A percentile compares a stretch with the other conserved stretches of the same genome.
Evolutionary conservation across 768 basidiomycete species (phyloP).

Genomic region (Amanita muscaria): DNA sequence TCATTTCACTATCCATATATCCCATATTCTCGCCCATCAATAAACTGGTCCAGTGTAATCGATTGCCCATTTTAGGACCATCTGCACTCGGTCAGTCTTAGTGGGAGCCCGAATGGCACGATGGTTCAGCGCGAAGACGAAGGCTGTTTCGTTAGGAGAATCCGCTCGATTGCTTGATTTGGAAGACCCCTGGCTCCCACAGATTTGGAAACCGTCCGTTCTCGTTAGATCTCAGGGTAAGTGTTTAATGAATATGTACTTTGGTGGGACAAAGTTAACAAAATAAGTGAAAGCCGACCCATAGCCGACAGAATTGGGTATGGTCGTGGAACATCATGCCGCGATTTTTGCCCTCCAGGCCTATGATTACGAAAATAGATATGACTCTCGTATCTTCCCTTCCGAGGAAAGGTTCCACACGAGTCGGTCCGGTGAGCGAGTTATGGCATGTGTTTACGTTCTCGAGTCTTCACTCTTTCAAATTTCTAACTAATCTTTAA

Average conservation of each 20-base stretch:
- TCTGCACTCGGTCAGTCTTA: neutral
- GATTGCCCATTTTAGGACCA: neutral
- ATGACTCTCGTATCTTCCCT: neutral
- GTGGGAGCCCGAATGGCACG: neutral
- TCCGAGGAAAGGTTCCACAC: neutral
- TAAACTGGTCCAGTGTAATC: neutral
- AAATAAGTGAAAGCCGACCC: too few relatives aligned
- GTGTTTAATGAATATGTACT: too few relatives aligned
- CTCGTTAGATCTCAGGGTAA: neutral
- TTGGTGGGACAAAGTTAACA: too few relatives aligned
- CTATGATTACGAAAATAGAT: too few relatives aligned
- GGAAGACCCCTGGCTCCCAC: neutral
- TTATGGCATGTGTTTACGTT: slow-evolving; percentile 11
- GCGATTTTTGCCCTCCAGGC: too few relatives aligned
- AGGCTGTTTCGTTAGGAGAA: neutral
- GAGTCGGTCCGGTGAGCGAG: slow-evolving; percentile 2
- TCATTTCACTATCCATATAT: neutral
- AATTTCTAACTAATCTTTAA: slow-evolving; percentile 7
- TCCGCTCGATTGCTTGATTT: slow-evolving; percentile 1
- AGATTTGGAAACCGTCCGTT: neutral
- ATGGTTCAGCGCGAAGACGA: neutral
- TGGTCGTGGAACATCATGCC: too few relatives aligned
- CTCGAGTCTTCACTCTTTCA: neutral
- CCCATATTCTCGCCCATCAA: neutral
- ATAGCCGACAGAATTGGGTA: too few relatives aligned